Evolutionary conservation across 73 alveolate species (phyloP).

Genomic region (Tetrahymena malaccensis): DNA sequence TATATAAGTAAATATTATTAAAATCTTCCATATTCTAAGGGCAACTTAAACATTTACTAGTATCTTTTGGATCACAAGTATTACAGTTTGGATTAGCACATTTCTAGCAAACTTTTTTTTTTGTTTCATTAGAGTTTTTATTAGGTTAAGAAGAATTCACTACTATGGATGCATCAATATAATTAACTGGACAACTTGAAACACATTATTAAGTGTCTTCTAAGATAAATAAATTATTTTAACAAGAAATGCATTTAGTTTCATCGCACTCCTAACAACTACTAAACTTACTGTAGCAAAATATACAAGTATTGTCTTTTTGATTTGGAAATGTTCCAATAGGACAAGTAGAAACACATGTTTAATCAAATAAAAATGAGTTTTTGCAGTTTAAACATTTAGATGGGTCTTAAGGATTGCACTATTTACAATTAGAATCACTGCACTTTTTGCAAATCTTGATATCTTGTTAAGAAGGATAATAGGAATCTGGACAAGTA

Average conservation of each 20-base stretch:
- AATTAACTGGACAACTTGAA: neutral
- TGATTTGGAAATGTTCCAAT: neutral
- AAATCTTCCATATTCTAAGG: neutral
- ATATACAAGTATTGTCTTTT: neutral
- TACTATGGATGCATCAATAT: neutral
- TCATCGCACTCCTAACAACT: neutral
- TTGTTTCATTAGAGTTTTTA: neutral
- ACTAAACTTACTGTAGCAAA: neutral
- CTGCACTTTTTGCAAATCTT: neutral
- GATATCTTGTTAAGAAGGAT: neutral
- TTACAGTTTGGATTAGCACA: neutral
- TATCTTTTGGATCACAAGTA: neutral
- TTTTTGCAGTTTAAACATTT: neutral
- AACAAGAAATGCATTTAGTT: neutral
- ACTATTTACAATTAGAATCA: neutral
- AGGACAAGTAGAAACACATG: neutral
- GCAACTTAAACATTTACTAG: neutral
- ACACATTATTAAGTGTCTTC: neutral
- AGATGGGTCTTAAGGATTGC: neutral
- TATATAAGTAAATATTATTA: neutral
- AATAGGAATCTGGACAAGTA: neutral
- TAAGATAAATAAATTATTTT: neutral
- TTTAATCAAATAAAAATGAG: neutral
- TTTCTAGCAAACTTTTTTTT: neutral
- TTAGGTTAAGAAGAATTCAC: neutral